Conservation (phyloP, 352 stramenopile genomes). For the Porosira glacialis region DNA sequence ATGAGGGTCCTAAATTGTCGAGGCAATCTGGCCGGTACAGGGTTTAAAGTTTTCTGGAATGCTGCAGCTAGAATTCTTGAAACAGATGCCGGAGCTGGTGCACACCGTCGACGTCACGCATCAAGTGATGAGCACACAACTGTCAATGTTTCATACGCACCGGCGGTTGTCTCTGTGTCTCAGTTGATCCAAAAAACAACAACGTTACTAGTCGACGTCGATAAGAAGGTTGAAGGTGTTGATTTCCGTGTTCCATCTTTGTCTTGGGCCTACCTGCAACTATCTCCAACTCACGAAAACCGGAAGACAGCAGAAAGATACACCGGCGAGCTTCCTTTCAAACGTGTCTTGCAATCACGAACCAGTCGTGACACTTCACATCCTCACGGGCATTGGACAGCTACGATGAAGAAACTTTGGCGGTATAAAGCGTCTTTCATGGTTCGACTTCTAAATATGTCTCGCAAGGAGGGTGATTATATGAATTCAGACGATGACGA, state of each 20-base stretch:
- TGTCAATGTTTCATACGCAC: slow-evolving; percentile 6
- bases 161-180: not conserved
- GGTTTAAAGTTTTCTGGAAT: not conserved
- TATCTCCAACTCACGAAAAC: slow-evolving; percentile 14
- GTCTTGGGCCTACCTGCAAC: not conserved
- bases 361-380: not conserved
- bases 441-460: not conserved
- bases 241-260: slow-evolving; percentile 7
- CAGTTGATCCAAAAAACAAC: not conserved
- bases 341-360: not conserved
- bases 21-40: not conserved
- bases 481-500: no score
- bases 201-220: not conserved
- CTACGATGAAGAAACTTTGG: slow-evolving; percentile 14
- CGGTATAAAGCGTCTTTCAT: slow-evolving; percentile 1
- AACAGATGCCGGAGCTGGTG: slow-evolving; percentile 8
- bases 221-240: not conserved
- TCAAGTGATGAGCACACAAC: not conserved
- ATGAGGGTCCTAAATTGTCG: not conserved
- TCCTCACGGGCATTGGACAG: slow-evolving; percentile 4
- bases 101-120: slow-evolving; percentile 5
- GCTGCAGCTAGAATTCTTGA: not conserved
- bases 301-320: not conserved
- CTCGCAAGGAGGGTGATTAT: no score
- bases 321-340: slow-evolving; percentile 9